Conservation (phyloP, 441 rosid genomes). For the Pelargonium australe region DNA sequence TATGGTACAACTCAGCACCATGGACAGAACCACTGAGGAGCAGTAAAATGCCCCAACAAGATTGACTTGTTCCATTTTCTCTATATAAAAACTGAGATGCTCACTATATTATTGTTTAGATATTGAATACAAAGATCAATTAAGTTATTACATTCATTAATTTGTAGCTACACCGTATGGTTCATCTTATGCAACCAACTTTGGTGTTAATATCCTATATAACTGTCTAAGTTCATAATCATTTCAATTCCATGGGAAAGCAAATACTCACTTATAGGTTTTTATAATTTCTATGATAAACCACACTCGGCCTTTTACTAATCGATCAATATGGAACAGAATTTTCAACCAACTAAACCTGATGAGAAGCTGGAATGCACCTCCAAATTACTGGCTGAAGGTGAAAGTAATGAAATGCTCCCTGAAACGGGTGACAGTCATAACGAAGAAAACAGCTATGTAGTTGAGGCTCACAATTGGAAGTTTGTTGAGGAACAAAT, state of each 20-base stretch:
- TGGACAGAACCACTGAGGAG: not conserved
- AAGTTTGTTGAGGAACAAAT: conserved; percentile 20
- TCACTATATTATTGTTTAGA: not conserved
- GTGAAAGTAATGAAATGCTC: conserved; percentile 20
- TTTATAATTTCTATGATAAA: not conserved
- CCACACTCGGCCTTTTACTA: conserved; percentile 18
- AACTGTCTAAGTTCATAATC: not conserved
- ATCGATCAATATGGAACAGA: conserved; percentile 27
- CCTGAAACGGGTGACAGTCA: conserved; percentile 19
- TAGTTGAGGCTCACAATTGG: conserved; percentile 16
- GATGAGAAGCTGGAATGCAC: conserved; percentile 20
- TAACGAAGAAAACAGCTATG: conserved; percentile 20
- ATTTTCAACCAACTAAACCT: conserved; percentile 19
- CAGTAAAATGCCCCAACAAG: not conserved
- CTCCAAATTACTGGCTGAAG: conserved; percentile 25
- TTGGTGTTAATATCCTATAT: conserved; percentile 1
- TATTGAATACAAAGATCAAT: not conserved
- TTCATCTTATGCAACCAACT: not conserved
- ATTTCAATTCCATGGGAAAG: not conserved
- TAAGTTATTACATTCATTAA: not conserved
- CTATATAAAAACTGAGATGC: not conserved
- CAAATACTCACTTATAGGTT: not conserved
- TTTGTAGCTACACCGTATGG: not conserved
- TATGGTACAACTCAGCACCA: not conserved
- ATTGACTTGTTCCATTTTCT: not conserved